Evolutionary conservation across 495 filamentous ascomycete species (phyloP).

Genomic region (Aspergillus funiculosus): DNA sequence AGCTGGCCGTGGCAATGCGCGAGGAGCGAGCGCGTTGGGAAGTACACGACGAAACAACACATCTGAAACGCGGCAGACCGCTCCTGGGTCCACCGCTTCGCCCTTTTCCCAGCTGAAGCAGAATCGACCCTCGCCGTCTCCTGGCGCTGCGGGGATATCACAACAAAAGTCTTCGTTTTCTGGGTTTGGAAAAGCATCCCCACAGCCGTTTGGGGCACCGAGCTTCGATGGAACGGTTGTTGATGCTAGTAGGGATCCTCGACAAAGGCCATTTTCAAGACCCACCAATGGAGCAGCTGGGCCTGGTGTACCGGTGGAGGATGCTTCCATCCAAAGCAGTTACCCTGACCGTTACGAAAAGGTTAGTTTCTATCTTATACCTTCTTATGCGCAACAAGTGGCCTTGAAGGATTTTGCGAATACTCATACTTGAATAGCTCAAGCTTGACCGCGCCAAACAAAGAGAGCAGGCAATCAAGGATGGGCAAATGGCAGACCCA

Average conservation of each 20-base stretch:
- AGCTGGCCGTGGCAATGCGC: slow-evolving; percentile 22
- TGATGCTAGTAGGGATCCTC: slow-evolving; percentile 16
- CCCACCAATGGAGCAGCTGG: slow-evolving; percentile 6
- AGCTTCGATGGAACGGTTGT: slow-evolving; percentile 12
- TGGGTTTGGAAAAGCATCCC: slow-evolving; percentile 14
- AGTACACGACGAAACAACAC: slow-evolving; percentile 17
- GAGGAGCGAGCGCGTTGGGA: slow-evolving; percentile 18
- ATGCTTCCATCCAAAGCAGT: slow-evolving; percentile 20
- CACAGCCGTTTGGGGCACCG: slow-evolving; percentile 15
- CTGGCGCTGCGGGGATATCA: slow-evolving; percentile 17
- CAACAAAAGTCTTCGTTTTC: slow-evolving; percentile 23
- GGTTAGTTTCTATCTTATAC: slow-evolving; percentile 23
- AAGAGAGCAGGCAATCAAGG: slow-evolving; percentile 61
- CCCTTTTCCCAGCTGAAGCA: slow-evolving; percentile 33
- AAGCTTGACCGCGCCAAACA: slow-evolving; percentile 65
- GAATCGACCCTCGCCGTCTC: slow-evolving; percentile 12
- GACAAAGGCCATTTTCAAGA: slow-evolving; percentile 1
- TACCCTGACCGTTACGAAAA: slow-evolving; percentile 42
- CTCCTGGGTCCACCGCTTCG: slow-evolving; percentile 15
- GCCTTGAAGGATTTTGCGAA: slow-evolving; percentile 7
- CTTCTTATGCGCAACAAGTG: background rate
- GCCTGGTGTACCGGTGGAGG: slow-evolving; percentile 19
- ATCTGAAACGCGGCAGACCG: slow-evolving; percentile 4
- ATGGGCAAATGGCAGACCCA: slow-evolving; percentile 81
- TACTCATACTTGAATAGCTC: slow-evolving; percentile 37